These are phyloP conservation scores for Apiotrichum porosum DNA, from an alignment of 1,284 basidiomycete genomes.

Conservation along the genomic window DNA sequence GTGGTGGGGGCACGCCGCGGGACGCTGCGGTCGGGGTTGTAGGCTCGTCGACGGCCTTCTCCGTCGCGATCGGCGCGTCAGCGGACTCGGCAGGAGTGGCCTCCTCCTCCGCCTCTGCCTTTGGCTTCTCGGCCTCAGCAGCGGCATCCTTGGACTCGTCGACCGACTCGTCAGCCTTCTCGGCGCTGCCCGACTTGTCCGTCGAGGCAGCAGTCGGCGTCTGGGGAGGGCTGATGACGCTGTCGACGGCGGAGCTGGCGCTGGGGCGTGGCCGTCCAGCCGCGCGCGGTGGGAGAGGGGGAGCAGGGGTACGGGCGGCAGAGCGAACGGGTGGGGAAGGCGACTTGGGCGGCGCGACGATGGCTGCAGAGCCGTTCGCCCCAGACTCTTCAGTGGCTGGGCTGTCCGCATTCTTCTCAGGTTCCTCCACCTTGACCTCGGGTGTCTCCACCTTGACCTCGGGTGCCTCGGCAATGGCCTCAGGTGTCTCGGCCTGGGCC, in stretches of 20 bases:
- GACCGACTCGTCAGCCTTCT: background rate
- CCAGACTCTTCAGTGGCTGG: too few species aligned
- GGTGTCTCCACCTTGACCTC: background rate
- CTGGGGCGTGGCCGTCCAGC: background rate
- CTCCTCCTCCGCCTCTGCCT: background rate
- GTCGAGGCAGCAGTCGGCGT: background rate
- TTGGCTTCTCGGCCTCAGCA: background rate
- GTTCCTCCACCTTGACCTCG: background rate
- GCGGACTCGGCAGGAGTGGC: background rate
- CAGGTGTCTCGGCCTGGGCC: background rate
- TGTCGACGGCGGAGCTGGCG: background rate
- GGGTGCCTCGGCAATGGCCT: background rate
- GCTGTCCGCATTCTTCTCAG: background rate
- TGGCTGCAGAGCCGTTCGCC: too few species aligned
- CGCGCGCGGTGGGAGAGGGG: background rate
- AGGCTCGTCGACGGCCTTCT: background rate
- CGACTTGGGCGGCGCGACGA: background rate
- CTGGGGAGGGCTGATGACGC: too few species aligned
- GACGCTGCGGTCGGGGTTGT: background rate
- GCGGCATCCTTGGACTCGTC: background rate
- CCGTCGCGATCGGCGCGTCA: background rate
- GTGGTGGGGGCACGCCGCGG: too few species aligned
- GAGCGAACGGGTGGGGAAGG: slow-evolving; percentile 4
- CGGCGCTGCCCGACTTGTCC: slow-evolving; percentile 2
- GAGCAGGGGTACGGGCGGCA: slow-evolving; percentile 9